Base-by-base conservation (phyloP, 192 early-diverging fungal genomes). In the Podochytrium sp. region DNA sequence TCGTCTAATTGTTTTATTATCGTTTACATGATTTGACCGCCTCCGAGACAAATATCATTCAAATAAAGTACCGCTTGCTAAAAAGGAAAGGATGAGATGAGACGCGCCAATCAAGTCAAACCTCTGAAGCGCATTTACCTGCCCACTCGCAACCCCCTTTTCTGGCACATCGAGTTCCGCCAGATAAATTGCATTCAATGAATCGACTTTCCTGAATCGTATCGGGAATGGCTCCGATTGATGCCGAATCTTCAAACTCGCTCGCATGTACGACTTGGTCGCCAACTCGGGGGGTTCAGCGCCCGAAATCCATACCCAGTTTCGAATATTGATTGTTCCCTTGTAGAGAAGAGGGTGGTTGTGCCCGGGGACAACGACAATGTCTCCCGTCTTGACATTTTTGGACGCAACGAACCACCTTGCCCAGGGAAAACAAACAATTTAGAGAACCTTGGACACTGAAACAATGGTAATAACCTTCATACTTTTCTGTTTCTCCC, bases 391-490 rank as follows among this genome's bases (percentile, higher is more conserved):
- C 0, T 53, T 47, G 4, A 89, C 37, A 74, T 92, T 84, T 58
- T 93, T 94, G 18, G 80, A 81, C 32, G 87, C 86, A 33, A 97
- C 90, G 75, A 92, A 96, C 93, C 87, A 91, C 51, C 82, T 87
- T 65, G n/a, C n/a, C n/a, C 2, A 33, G 33, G 6, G 5, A 58
- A 41, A 53, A 59, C 61, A 29, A 61, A 29, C 29, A 60, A 12
- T 3, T n/a, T 2, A 16, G 30, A 47, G 3, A 37, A 16, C 20
- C 50, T 50, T 16, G 29, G 37, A 61, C 34, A 35, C 50, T 27
- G 43, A 25, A 33, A 33, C 40, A 41, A 47, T 34, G 32, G 1
- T 30, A 33, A 33, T 65, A 43, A 27, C 12, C 40, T 35, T 57
- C 47, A 20, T 20, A 91, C 82, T 90, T 91, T 23, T 87, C 75